Evolutionary conservation across 176 grass and related monocot genomes (phyloP).

Genomic region (bread wheat (Triticum aestivum)): DNA sequence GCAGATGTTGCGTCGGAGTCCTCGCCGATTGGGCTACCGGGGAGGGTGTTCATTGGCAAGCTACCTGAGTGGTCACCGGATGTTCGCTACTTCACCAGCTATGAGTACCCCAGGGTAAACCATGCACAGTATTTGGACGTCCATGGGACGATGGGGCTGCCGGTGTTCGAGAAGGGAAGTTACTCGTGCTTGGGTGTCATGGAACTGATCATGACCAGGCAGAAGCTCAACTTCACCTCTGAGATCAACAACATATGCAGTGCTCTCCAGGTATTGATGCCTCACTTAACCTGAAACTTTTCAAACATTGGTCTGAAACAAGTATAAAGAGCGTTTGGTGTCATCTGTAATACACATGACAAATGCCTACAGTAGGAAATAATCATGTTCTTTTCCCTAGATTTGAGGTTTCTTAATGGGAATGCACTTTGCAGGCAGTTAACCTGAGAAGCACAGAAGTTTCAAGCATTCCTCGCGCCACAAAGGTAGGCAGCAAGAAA

Average conservation of each 20-base stretch:
- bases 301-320: not conserved
- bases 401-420: slow-evolving; percentile 9
- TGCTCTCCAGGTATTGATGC: slow-evolving; percentile 70
- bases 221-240: slow-evolving; percentile 76
- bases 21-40: slow-evolving; percentile 57
- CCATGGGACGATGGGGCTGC: slow-evolving; percentile 80
- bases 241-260: slow-evolving; percentile 81
- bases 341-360: not conserved
- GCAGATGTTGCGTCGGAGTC: slow-evolving; percentile 47
- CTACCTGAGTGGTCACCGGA: slow-evolving; percentile 97
- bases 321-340: not conserved
- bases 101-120: slow-evolving; percentile 66
- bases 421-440: slow-evolving; percentile 68
- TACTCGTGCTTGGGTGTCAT: slow-evolving; percentile 82
- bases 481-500: slow-evolving; percentile 44
- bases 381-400: not conserved
- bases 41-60: slow-evolving; percentile 77
- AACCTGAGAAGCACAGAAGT: slow-evolving; percentile 82
- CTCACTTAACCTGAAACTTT: slow-evolving; percentile 37
- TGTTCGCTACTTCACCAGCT: slow-evolving; percentile 66
- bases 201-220: slow-evolving; percentile 79
- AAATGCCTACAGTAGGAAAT: slow-evolving; percentile 10
- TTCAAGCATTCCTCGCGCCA: slow-evolving; percentile 44
- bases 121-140: slow-evolving; percentile 60
- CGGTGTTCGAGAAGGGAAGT: slow-evolving; percentile 66